Percentiles rank a stretch among this genome's conserved stretches.
These are phyloP conservation scores for Zygosaccharomyces pseudorouxii DNA, from an alignment of 805 yeast genomes.

Conservation along the genomic window DNA sequence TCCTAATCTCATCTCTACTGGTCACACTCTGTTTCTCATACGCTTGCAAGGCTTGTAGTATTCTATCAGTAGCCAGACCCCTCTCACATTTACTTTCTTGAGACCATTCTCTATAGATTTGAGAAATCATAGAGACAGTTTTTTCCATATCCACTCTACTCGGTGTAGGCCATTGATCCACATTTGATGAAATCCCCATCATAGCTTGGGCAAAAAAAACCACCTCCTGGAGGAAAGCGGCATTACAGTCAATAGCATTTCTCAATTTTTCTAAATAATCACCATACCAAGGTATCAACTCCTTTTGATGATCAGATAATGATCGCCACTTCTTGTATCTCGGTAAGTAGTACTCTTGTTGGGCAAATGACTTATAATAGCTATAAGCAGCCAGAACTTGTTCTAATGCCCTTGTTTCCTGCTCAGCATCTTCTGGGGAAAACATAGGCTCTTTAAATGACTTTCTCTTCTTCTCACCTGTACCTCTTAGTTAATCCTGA, in stretches of 20 bases:
- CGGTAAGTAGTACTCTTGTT: slow-evolving; percentile 19
- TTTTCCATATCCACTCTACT: slow-evolving; percentile 45
- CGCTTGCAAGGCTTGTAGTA: slow-evolving; percentile 37
- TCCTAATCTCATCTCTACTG: slow-evolving; percentile 37
- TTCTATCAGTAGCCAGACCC: slow-evolving; percentile 10
- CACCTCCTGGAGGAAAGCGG: slow-evolving; percentile 6
- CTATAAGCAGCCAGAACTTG: slow-evolving; percentile 6
- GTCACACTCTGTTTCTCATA: slow-evolving; percentile 35
- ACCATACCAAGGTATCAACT: slow-evolving; percentile 45
- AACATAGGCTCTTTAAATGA: background rate
- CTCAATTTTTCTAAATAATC: slow-evolving; percentile 37
- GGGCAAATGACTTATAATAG: slow-evolving; percentile 11
- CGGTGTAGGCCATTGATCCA: slow-evolving; percentile 39
- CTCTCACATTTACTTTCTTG: slow-evolving; percentile 45
- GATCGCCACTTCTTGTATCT: slow-evolving; percentile 33
- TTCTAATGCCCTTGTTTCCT: slow-evolving; percentile 6
- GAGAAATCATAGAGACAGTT: slow-evolving; percentile 50
- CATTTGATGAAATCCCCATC: slow-evolving; percentile 2
- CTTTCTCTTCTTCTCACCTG: background rate
- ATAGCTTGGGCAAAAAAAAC: slow-evolving; percentile 1
- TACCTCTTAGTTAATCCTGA: no score
- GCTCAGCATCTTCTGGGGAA: background rate
- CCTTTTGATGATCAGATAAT: slow-evolving; percentile 38
- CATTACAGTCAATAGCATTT: slow-evolving; percentile 24
- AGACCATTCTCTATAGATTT: slow-evolving; percentile 54